Evolutionary conservation across 169 alveolate genomes (phyloP), one percentile per base, ranked within the genome.

Genomic region (Eimeria sp.): DNA sequence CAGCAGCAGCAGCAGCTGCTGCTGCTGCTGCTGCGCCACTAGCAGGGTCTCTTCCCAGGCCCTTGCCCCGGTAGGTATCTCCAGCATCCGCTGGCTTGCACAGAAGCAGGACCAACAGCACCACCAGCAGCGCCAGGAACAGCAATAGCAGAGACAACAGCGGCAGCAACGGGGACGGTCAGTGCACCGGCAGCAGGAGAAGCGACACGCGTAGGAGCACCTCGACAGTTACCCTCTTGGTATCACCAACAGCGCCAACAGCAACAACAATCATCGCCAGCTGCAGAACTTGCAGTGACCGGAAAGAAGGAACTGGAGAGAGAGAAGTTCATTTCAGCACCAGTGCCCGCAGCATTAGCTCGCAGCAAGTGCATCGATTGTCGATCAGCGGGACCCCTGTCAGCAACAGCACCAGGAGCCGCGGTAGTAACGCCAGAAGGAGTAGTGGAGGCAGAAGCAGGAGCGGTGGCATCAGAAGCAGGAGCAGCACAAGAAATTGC

Each of bases 1-100:
- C 70, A 58, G 70, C 27, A 58, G 20, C 70, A 27, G 49, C 47
- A 30, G 40, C 80, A 70, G 80, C 80, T n/a, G 80, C 45, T 70
- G 70, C 70, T 58, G 70, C 70, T 58, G 70, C 70, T 58, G 70
- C 70, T 54, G 61, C 61, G 27, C 20, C 70, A 58, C 70, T 58
- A 5, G 70, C 18, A 58, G 70, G 70, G 70, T 25, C 25, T 58
- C 70, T 18, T 58, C 20, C 27, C 70, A 18, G 27, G 70, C 70
- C 20, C 70, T 18, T 6, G 9, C 49, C 47, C 45, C 22, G 49
- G 10, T 11, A 47, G 9, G 80, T n/a, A 30, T 47, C 47, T 34
- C 80, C 40, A 70, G 22, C 80, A 11, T 10, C 45, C 80, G 40
- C 80, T 30, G 20, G 80, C 80, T 70, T 30, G 7, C 76, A 3